Base-by-base conservation (phyloP, 805 yeast species). In the Lipomyces japonicus region DNA sequence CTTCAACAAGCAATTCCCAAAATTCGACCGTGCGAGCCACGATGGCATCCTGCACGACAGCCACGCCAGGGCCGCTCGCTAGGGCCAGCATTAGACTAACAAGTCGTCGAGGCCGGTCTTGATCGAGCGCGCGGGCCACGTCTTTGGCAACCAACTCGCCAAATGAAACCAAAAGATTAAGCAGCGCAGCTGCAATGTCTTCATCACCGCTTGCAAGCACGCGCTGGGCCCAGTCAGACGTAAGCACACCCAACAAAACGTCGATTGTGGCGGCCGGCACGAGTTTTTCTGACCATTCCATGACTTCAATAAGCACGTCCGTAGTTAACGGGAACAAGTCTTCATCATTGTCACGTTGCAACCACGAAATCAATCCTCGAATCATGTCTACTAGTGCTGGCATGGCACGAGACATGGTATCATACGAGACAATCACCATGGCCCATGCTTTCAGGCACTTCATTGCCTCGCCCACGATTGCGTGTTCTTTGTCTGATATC, bases 131-230 rank as follows among this genome's bases (percentile, higher is more conserved):
- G 9, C 16, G 23, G 18, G 56, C 50, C 14, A 49, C 36, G 14
- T 47, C 53, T 7, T 39, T 43, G 24, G 47, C 60, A 25, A 38
- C 37, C 5, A 56, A 31, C 22, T 55, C 58, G 18, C 51, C 58
- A 42, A 55, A 57, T 6, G 51, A 39, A 23, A 48, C 23, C 25
- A 55, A 53, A 4, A 52, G 22, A 25, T 46, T 48, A 4, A 57
- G 37, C 36, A 51, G 51, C 12, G 57, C 38, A 45, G 40, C 64
- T 26, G 54, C 58, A 26, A 50, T 59, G 0, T 62, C 61, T 14
- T 68, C 68, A 41, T 71, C 72, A 18, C 69, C 65, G 32, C 71
- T 63, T 37, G 75, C 59, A 1, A 69, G 48, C 0, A 61, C 46
- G 2, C 59, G 36, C 3, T 74, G 40, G 10, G 44, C 36, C 51